A percentile compares a stretch with the other conserved stretches of the same genome.
Conservation (phyloP, 257 asterid species). For the Voacanga thouarsii region DNA sequence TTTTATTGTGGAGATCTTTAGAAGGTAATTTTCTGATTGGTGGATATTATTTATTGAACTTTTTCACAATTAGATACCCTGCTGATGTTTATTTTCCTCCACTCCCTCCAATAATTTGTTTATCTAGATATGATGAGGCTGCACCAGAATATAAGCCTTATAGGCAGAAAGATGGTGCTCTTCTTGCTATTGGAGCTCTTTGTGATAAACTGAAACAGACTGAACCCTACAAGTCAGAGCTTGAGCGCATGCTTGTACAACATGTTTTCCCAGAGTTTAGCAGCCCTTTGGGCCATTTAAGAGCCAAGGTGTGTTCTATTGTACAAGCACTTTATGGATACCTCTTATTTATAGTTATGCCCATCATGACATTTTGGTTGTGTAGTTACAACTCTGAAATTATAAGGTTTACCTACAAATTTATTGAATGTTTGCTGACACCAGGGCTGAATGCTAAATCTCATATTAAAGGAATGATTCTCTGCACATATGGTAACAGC, state of each 20-base stretch:
- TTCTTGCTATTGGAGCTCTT: constrained; percentile 94
- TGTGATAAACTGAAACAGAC: constrained; percentile 93
- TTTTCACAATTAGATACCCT: background rate
- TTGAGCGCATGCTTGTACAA: constrained; percentile 89
- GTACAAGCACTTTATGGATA: background rate
- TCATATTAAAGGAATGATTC: background rate
- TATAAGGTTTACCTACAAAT: background rate
- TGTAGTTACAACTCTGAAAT: background rate
- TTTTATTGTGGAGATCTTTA: constrained; percentile 80
- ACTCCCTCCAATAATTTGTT: constrained; percentile 3
- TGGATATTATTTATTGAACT: background rate
- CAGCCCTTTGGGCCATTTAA: constrained; percentile 92
- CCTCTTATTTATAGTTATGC: background rate
- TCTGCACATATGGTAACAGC: background rate
- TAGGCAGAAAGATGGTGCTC: constrained; percentile 97
- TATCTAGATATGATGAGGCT: constrained; percentile 69
- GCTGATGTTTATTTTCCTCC: background rate
- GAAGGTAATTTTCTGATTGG: constrained; percentile 47
- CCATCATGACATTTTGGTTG: background rate
- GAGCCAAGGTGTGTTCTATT: constrained; percentile 68
- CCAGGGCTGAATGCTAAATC: background rate
- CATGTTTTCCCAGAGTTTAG: constrained; percentile 92
- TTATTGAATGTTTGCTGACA: background rate
- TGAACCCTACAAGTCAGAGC: constrained; percentile 90
- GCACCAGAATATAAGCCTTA: constrained; percentile 66